Conservation (phyloP, 2,329 filamentous ascomycete species). For the Ophiosphaerella herpotricha region DNA sequence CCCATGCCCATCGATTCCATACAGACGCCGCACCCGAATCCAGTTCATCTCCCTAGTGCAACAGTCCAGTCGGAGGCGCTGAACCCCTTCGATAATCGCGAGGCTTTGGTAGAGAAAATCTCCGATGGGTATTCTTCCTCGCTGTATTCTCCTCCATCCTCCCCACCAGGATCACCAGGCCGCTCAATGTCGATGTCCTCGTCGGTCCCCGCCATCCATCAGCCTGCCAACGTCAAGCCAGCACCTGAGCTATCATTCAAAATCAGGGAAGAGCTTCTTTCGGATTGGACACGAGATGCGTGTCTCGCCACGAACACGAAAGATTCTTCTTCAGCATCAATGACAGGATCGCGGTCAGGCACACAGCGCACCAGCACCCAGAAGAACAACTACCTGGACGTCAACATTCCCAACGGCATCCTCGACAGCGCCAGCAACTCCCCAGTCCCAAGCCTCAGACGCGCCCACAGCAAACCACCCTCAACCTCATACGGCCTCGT, state of each 20-base stretch:
- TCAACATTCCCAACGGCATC: slow-evolving; percentile 54
- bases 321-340: slow-evolving; percentile 72
- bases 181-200: slow-evolving; percentile 65
- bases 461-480: slow-evolving; percentile 39
- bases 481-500: slow-evolving; percentile 43
- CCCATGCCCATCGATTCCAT: slow-evolving; percentile 67
- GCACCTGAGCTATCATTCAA: slow-evolving; percentile 63
- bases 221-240: slow-evolving; percentile 27
- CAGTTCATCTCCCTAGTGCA: slow-evolving; percentile 27
- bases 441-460: slow-evolving; percentile 36
- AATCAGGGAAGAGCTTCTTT: slow-evolving; percentile 75
- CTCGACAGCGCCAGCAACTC: slow-evolving; percentile 40
- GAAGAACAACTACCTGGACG: slow-evolving; percentile 56
- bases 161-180: slow-evolving; percentile 71
- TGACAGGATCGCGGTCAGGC: slow-evolving; percentile 71
- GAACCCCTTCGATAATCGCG: slow-evolving; percentile 75
- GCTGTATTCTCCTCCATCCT: slow-evolving; percentile 67
- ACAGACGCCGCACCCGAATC: slow-evolving; percentile 32
- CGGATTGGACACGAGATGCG: slow-evolving; percentile 77
- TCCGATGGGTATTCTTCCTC: slow-evolving; percentile 70
- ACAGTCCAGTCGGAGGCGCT: slow-evolving; percentile 50
- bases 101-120: slow-evolving; percentile 74
- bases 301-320: slow-evolving; percentile 70
- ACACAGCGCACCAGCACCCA: slow-evolving; percentile 33
- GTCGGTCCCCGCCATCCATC: slow-evolving; percentile 51